Evolutionary conservation across 23 red algal species (phyloP).

Genomic region (Chondrus crispus): DNA sequence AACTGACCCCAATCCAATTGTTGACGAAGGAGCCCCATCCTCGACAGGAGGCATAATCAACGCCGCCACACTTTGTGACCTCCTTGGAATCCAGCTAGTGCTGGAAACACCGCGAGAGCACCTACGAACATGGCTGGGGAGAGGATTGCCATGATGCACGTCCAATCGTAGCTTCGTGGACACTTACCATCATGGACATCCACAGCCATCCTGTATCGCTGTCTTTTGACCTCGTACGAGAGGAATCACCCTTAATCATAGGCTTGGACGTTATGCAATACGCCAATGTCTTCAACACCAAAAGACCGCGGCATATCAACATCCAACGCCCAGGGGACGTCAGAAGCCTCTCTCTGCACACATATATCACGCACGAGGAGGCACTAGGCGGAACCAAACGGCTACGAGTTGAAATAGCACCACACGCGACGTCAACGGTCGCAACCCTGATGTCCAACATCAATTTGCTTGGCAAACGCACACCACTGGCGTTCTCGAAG

Average conservation of each 20-base stretch:
- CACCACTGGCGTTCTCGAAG: background rate
- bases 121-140: background rate
- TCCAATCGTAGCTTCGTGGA: background rate
- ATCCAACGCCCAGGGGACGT: background rate
- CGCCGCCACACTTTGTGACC: background rate
- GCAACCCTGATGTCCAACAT: background rate
- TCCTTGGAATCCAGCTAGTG: background rate
- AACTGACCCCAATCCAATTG: background rate
- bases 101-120: background rate
- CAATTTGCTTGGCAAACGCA: background rate
- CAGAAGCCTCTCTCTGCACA: background rate
- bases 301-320: background rate
- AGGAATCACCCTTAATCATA: background rate
- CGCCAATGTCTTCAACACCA: background rate
- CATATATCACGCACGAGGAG: background rate
- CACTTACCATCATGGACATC: background rate
- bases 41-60: background rate
- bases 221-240: constrained; percentile 11
- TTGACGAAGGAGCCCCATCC: background rate
- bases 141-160: background rate
- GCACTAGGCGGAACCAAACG: background rate
- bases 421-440: background rate
- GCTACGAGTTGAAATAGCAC: background rate
- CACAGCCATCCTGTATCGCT: background rate
- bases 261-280: background rate